A percentile compares a stretch with the other conserved stretches of the same genome.
phyloP scores from a whole-genome alignment of 225 moss, liverwort and hornwort genomes.

The Straminergon stramineum region DNA sequence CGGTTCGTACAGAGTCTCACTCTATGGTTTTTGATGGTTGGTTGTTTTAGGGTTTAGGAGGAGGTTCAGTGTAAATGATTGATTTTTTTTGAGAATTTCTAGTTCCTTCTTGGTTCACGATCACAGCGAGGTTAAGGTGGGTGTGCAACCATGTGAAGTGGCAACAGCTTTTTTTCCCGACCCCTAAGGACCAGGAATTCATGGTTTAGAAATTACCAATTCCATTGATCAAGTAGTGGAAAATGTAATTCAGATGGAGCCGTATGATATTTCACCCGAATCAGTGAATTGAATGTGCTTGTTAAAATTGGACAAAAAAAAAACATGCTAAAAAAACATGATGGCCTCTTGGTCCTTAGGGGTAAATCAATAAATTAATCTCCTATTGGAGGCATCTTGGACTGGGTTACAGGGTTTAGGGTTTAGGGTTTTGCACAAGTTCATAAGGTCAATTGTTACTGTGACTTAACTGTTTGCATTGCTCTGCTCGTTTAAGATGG shows the following conservation, averaged over 20 bases:
- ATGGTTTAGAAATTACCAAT: background rate
- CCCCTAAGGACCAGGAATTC: background rate
- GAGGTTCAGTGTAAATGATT: background rate
- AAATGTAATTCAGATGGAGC: background rate
- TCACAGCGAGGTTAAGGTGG: background rate
- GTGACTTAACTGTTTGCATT: background rate
- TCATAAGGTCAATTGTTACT: background rate
- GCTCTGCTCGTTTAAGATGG: background rate
- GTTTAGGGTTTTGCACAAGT: background rate
- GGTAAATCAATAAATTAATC: background rate
- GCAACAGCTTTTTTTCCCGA: background rate
- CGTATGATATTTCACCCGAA: background rate
- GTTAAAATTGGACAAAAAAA: background rate
- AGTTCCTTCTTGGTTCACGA: background rate
- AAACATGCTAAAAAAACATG: background rate
- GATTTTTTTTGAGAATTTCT: background rate
- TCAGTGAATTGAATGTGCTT: background rate
- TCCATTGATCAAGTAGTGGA: background rate
- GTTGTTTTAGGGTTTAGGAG: background rate
- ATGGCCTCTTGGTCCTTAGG: background rate
- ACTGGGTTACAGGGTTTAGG: background rate
- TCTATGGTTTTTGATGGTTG: background rate
- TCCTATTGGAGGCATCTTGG: background rate
- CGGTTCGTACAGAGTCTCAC: background rate
- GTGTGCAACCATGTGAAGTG: background rate